phyloP scores from a whole-genome alignment of 2,329 filamentous ascomycete species.

The Aspergillus sp. region DNA sequence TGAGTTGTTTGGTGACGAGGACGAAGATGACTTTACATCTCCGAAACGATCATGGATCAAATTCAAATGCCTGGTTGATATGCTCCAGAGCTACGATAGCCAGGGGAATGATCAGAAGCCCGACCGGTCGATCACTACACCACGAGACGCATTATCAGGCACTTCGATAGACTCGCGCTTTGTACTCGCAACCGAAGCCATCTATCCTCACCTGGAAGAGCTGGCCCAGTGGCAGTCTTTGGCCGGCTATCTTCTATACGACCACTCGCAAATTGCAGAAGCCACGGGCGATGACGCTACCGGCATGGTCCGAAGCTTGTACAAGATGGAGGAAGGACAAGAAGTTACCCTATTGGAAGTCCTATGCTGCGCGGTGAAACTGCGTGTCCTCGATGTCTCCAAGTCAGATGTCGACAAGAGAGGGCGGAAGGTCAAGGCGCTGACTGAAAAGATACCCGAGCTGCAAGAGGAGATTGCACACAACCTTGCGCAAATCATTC shows the following conservation, averaged over 20 bases:
- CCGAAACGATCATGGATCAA: constrained; percentile 82
- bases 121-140: constrained; percentile 15
- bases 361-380: constrained; percentile 72
- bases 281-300: constrained; percentile 53
- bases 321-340: constrained; percentile 67
- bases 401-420: constrained; percentile 55
- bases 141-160: constrained; percentile 47
- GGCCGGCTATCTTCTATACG: constrained; percentile 83
- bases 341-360: constrained; percentile 83
- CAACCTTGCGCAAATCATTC: constrained; percentile 70
- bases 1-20: constrained; percentile 68
- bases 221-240: constrained; percentile 82
- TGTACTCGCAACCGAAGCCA: constrained; percentile 73
- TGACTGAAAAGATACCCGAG: constrained; percentile 58
- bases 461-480: constrained; percentile 72
- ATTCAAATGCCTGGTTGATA: constrained; percentile 82
- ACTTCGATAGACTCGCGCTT: constrained; percentile 70
- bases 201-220: constrained; percentile 76
- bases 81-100: constrained; percentile 71
- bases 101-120: constrained; percentile 42
- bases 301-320: constrained; percentile 60
- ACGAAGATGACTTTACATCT: constrained; percentile 62
- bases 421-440: constrained; percentile 50
- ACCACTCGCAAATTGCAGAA: constrained; percentile 65
- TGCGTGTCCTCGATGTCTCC: constrained; percentile 58